Base-by-base conservation (phyloP, 805 yeast genomes). In the Lipomyces yamanashiensis region DNA sequence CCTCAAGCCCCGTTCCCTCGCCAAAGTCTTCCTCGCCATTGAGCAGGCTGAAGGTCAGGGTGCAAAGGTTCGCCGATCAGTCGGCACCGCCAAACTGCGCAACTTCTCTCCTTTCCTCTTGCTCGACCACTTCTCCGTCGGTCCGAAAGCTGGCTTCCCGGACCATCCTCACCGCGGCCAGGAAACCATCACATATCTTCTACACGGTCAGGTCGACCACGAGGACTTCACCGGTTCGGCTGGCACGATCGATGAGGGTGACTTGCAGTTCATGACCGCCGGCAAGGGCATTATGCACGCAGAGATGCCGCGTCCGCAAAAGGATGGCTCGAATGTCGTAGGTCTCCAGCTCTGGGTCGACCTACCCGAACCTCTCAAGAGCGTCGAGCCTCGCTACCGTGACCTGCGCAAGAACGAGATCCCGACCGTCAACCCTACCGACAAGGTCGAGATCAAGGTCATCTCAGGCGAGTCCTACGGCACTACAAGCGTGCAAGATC, bases 281-380 rank as follows among this genome's bases (percentile, higher is more conserved):
- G 97, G 96, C 64, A 83, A 82, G 70, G 97, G 96, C 56, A 85
- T 90, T 43, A 89, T 89, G 59, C 97, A 66, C 58, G 83, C 91
- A 1, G 97, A 91, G 73, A 90, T 90, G 85, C 96, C 96, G 8
- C 86, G 86, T 41, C 78, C 80, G 44, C 79, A 78, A 21, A 79
- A 82, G 44, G 76, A 74, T 44, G 68, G 64, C 10, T 63, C 68
- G 23, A 83, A 87, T 0, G 76, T 82, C 21, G 80, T 78, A 52
- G 96, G 96, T 64, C 78, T 90, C 79, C 97, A 91, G 75, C 78
- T 91, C 59, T 91, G 97, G 97, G 95, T 90, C 43, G 96, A 90
- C 74, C 81, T 87, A 69, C 96, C 95, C 19, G 83, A 78, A 49
- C 75, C 81, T 1, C 74, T 86, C 72, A 89, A 89, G 70, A 79